A percentile compares a stretch with the other conserved stretches of the same genome.
These are phyloP conservation scores for Fraxinus latifolia DNA, from an alignment of 305 asterid genomes.

Conservation along the genomic window DNA sequence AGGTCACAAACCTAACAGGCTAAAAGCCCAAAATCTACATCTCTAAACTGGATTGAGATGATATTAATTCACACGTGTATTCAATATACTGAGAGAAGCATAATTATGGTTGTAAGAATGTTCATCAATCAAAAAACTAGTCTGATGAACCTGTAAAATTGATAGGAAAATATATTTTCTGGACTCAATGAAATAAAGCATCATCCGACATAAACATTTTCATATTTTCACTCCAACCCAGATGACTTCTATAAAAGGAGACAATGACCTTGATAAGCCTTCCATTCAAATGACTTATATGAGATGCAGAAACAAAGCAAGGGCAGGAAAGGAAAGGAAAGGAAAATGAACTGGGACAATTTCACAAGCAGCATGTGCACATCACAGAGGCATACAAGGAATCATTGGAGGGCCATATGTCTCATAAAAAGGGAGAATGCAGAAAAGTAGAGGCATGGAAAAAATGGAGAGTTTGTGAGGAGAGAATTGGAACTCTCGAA, in stretches of 20 bases:
- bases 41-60: conserved; percentile 8
- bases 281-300: background rate
- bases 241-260: background rate
- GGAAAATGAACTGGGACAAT: background rate
- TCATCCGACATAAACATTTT: background rate
- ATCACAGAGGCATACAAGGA: background rate
- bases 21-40: conserved; percentile 15
- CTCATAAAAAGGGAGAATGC: background rate
- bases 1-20: conserved; percentile 15
- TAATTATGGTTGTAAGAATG: background rate
- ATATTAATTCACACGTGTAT: background rate
- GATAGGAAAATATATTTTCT: background rate
- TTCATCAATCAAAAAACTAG: background rate
- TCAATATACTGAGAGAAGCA: background rate
- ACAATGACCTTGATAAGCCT: background rate
- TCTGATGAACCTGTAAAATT: background rate
- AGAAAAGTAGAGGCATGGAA: background rate
- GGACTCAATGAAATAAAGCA: background rate
- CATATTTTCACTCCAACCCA: background rate
- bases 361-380: background rate
- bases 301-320: background rate
- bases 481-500: background rate
- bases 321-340: background rate
- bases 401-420: background rate
- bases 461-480: background rate